phyloP scores from a whole-genome alignment of 495 filamentous ascomycete genomes.

The Umbilicaria muhlenbergii region DNA sequence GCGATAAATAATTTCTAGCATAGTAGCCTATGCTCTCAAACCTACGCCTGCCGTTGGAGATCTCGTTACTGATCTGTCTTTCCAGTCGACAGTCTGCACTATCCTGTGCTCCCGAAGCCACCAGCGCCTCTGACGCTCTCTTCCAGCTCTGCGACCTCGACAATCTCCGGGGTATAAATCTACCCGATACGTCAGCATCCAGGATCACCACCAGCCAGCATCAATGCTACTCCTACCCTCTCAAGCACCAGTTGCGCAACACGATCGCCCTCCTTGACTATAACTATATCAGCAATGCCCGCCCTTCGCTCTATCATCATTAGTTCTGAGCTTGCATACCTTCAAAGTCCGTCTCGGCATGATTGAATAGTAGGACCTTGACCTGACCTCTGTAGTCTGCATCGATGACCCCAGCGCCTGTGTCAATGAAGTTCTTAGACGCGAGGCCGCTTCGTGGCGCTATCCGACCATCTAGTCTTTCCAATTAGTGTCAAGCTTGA shows the following conservation, averaged over 20 bases:
- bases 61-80: too few species aligned
- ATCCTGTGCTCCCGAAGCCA: conserved; percentile 87
- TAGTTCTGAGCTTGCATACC: conserved; percentile 12
- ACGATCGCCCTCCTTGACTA: conserved; percentile 69
- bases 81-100: too few species aligned
- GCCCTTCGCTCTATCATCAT: not conserved
- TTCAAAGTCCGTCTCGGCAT: conserved; percentile 64
- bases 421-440: conserved; percentile 85
- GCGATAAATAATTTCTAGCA: too few species aligned
- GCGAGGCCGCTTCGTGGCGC: conserved; percentile 88
- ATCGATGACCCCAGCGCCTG: conserved; percentile 91
- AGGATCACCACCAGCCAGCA: not conserved
- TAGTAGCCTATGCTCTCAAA: too few species aligned
- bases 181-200: conserved; percentile 13
- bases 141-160: conserved; percentile 74
- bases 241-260: conserved; percentile 89
- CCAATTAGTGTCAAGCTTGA: not conserved
- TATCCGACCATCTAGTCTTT: conserved; percentile 60
- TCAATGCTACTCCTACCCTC: conserved; percentile 28
- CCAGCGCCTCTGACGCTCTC: conserved; percentile 82
- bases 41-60: too few species aligned
- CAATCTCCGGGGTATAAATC: conserved; percentile 82
- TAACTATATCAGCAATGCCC: not conserved
- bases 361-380: conserved; percentile 89
- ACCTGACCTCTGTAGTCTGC: conserved; percentile 91